Percentiles rank a stretch among this genome's conserved stretches.
These are phyloP conservation scores for Penicillium olsonii DNA, from an alignment of 2,329 filamentous ascomycete species.

Conservation along the genomic window DNA sequence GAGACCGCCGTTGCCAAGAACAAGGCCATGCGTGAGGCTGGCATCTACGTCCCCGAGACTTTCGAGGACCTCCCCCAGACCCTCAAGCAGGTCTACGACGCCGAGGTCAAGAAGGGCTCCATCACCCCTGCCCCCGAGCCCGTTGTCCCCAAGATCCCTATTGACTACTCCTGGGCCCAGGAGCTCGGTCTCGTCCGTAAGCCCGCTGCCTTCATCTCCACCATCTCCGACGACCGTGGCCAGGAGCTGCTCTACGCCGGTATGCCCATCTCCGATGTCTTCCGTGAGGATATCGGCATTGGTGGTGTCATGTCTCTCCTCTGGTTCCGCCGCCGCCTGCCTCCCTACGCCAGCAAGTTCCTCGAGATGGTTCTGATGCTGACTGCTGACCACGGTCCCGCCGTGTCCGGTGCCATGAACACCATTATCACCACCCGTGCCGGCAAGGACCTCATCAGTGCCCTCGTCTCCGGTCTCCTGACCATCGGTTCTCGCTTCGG, in stretches of 20 bases:
- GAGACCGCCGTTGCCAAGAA: conserved; percentile 98
- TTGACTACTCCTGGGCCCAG: conserved; percentile 99
- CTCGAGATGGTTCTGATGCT: conserved; percentile 99
- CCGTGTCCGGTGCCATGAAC: conserved; percentile 99
- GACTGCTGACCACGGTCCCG: conserved; percentile 97
- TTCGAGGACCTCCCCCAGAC: conserved; percentile 89
- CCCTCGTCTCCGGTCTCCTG: conserved; percentile 92
- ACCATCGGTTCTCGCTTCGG: conserved; percentile 98
- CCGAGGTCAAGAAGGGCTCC: conserved; percentile 79
- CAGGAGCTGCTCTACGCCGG: conserved; percentile 98
- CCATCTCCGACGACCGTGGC: conserved; percentile 98
- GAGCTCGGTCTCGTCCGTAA: conserved; percentile 99
- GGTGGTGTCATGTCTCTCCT: conserved; percentile 99
- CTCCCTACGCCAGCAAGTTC: conserved; percentile 96
- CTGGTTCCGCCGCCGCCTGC: conserved; percentile 98
- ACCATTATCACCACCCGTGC: conserved; percentile 99
- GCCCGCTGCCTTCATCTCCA: conserved; percentile 99
- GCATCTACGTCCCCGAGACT: conserved; percentile 90
- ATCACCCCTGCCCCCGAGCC: conserved; percentile 88
- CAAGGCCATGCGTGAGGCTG: conserved; percentile 91
- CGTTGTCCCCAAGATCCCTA: conserved; percentile 95
- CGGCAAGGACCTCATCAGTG: conserved; percentile 96
- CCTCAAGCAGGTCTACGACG: conserved; percentile 81
- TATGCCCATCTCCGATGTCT: conserved; percentile 99
- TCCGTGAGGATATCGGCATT: conserved; percentile 97